Percentiles rank a stretch among this genome's conserved stretches.
phyloP scores from a whole-genome alignment of 192 early-diverging fungal genomes.

The Coemansia sp. region DNA sequence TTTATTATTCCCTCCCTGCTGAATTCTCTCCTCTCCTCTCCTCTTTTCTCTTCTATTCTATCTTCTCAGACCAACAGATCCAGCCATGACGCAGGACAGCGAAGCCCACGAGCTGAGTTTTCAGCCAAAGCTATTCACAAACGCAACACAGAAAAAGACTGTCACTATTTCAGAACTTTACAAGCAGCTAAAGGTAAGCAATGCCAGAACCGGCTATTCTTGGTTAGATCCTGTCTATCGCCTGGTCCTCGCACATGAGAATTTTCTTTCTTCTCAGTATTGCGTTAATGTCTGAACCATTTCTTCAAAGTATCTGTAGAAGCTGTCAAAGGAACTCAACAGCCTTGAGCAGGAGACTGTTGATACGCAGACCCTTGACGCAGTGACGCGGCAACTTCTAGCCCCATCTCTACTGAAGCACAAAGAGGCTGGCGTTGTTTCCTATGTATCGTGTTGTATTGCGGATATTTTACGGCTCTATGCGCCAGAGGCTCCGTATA shows the following conservation, averaged over 20 bases:
- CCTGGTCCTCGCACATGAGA: too few relatives aligned
- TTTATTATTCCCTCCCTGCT: background rate
- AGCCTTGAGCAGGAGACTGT: conserved; percentile 75
- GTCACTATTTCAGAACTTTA: conserved; percentile 45
- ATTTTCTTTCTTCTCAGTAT: too few relatives aligned
- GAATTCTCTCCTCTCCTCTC: background rate
- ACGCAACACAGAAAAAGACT: conserved; percentile 43
- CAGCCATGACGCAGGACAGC: conserved; percentile 38
- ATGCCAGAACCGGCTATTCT: background rate
- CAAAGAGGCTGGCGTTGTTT: conserved; percentile 77
- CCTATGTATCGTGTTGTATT: conserved; percentile 79
- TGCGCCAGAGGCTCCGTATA: conserved; percentile 93
- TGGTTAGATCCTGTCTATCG: too few relatives aligned
- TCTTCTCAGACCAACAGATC: background rate
- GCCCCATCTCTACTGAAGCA: conserved; percentile 68
- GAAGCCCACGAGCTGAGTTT: conserved; percentile 46
- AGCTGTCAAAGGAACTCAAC: conserved; percentile 71
- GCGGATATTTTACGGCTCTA: conserved; percentile 90
- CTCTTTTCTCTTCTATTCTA: background rate
- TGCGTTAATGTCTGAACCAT: background rate
- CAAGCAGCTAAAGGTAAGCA: conserved; percentile 54
- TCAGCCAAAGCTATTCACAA: conserved; percentile 51
- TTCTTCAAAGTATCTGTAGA: conserved; percentile 52
- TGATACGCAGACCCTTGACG: conserved; percentile 66
- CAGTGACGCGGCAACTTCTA: conserved; percentile 67